Percentiles rank a stretch among this genome's conserved stretches.
These are phyloP conservation scores for Peronospora belbahrii DNA, from an alignment of 352 stramenopile species.

Conservation along the genomic window DNA sequence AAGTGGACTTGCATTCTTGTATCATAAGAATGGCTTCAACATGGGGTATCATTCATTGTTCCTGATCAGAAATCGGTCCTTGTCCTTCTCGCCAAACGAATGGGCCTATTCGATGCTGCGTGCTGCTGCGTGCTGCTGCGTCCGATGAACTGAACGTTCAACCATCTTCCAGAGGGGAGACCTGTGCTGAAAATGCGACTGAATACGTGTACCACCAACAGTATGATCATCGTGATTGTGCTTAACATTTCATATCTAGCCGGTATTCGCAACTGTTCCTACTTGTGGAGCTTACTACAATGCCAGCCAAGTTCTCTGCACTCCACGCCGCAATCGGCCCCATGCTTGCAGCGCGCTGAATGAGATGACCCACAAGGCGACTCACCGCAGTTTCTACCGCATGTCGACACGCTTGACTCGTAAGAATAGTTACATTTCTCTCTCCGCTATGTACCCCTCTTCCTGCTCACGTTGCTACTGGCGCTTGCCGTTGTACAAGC, in stretches of 20 bases:
- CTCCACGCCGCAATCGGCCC: conserved; percentile 15
- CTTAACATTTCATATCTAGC: conserved; percentile 27
- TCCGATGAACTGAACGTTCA: no score
- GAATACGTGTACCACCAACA: not conserved
- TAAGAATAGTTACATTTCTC: conserved; percentile 15
- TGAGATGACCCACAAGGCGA: conserved; percentile 11
- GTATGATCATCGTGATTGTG: conserved; percentile 6
- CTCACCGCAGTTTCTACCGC: conserved; percentile 29
- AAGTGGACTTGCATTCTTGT: conserved; percentile 21
- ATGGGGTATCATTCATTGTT: no score
- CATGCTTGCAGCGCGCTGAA: conserved; percentile 17
- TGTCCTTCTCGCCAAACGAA: no score
- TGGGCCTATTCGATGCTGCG: no score
- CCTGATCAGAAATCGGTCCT: no score
- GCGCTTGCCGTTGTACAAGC: conserved; percentile 81
- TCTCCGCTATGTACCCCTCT: conserved; percentile 13
- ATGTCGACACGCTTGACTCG: conserved; percentile 22
- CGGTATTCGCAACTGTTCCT: conserved; percentile 22
- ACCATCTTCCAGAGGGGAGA: no score
- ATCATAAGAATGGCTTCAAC: conserved; percentile 24
- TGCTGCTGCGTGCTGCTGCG: no score
- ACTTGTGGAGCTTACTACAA: conserved; percentile 20
- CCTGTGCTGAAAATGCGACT: no score
- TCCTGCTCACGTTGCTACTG: conserved; percentile 15
- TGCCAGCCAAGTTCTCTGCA: conserved; percentile 15